Base-by-base conservation (phyloP, 192 early-diverging fungal genomes). In the Podila verticillata region DNA sequence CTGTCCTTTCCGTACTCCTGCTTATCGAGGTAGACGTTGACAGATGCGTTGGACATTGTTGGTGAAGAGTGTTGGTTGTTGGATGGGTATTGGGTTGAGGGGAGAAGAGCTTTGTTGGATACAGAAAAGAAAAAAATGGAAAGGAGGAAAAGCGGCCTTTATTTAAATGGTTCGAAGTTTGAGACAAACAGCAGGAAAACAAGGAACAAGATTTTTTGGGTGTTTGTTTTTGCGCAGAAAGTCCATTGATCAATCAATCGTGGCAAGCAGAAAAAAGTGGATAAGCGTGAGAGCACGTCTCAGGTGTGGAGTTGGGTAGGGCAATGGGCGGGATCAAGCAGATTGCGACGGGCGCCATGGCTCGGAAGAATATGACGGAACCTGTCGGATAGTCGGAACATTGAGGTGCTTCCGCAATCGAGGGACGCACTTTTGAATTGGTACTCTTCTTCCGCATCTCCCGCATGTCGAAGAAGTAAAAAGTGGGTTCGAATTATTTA, bases 1-100 rank as follows among this genome's bases (percentile, higher is more conserved):
- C 84, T 83, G 81, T 92, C 90, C 85, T 94, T 94, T 75, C 93
- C 93, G 67, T 94, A 94, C 66, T 75, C 73, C 35, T 75, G 73
- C 66, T 75, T 75, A 51, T 75, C 73, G 62, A 75, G 66, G 61
- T 63, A 75, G 35, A 75, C 73, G 65, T 75, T 75, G 49, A 64
- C 70, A 30, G 61, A 47, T 8, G 56, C 13, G 61, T 51, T 57
- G 30, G 58, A 17, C 65, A 58, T 70, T 48, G 28, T 65, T 57
- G 28, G 1, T 54, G 19, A 30, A 31, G 34, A 54, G 20, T 24
- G 24, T 54, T n/a, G 35, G 22, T 24, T 28, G 47, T 32, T 44
- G 47, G 49, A 17, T 65, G 30, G 59, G 36, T 8, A 44, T 39
- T 54, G 44, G 59, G 34, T 57, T 19, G 39, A 15, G 35, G 54